Evolutionary conservation across 225 moss, liverwort and hornwort genomes (phyloP).

Genomic region (Polytrichum formosum): DNA sequence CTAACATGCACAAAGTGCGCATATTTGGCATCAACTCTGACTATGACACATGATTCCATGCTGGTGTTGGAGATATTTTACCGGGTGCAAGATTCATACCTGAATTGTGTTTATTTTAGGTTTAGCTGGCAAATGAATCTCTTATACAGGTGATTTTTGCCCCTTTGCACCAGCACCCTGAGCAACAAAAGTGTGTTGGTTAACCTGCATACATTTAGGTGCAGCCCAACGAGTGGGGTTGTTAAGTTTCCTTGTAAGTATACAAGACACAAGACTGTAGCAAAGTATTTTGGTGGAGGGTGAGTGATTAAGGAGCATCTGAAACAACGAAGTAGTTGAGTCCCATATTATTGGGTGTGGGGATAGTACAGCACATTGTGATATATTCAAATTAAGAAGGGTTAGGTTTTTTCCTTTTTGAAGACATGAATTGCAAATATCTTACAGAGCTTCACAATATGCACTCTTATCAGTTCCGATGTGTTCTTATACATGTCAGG

Average conservation of each 20-base stretch:
- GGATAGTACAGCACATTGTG: constrained; percentile 15
- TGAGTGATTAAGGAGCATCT: constrained; percentile 24
- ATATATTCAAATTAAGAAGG: constrained; percentile 26
- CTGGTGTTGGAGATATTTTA: constrained; percentile 1
- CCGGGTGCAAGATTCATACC: constrained; percentile 21
- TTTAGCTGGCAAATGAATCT: constrained; percentile 49
- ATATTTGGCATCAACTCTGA: constrained; percentile 98
- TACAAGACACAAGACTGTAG: constrained; percentile 42
- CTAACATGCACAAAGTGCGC: constrained; percentile 93
- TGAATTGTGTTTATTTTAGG: constrained; percentile 34
- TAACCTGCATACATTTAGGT: constrained; percentile 34
- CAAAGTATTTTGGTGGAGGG: constrained; percentile 29
- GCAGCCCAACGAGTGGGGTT: constrained; percentile 24
- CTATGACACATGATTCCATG: constrained; percentile 64
- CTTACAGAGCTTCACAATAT: too few species aligned
- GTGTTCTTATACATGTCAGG: too few species aligned
- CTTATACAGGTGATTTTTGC: constrained; percentile 53
- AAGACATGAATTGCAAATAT: too few species aligned
- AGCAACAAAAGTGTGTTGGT: constrained; percentile 28
- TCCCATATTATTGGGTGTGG: constrained; percentile 17
- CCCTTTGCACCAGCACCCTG: constrained; percentile 25
- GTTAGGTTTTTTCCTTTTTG: not conserved
- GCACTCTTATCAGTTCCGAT: too few species aligned
- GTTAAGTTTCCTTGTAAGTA: constrained; percentile 48
- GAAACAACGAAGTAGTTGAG: constrained; percentile 16